Evolutionary conservation across 75 land plant species (phyloP).

Genomic region (Larix kaempferi): DNA sequence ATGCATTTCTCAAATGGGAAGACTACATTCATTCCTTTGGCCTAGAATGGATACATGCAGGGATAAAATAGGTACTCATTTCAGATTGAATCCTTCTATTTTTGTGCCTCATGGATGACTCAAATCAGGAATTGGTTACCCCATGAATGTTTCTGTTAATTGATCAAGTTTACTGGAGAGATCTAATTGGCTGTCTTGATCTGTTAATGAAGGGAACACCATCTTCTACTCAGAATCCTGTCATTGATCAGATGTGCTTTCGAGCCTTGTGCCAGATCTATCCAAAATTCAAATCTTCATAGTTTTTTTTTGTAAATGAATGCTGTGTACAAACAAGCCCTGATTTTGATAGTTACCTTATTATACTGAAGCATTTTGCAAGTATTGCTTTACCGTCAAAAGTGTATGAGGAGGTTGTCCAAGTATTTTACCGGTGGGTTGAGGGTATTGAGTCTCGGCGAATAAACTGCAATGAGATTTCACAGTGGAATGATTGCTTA

Average conservation of each 20-base stretch:
- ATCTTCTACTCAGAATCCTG: not conserved
- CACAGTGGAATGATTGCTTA: not conserved
- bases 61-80: too few relatives aligned
- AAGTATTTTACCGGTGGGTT: conserved; percentile 56
- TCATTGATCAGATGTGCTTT: not conserved
- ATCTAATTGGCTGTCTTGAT: conserved; percentile 51
- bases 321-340: too few relatives aligned
- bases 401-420: conserved; percentile 61
- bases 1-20: not conserved
- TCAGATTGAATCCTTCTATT: too few relatives aligned
- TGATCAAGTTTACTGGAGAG: conserved; percentile 70
- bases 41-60: too few relatives aligned
- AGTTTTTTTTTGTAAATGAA: not conserved
- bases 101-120: too few relatives aligned
- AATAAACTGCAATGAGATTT: too few relatives aligned
- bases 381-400: conserved; percentile 43
- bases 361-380: conserved; percentile 24
- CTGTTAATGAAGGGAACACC: conserved; percentile 13
- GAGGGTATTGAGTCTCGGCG: conserved; percentile 28
- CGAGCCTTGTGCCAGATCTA: conserved; percentile 39
- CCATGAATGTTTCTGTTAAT: conserved; percentile 48
- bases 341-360: too few relatives aligned
- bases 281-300: conserved; percentile 61
- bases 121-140: too few relatives aligned
- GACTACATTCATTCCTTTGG: too few relatives aligned